A percentile compares a stretch with the other conserved stretches of the same genome.
Conservation (phyloP, 768 basidiomycete species). For the Pisolithus microcarpus region DNA sequence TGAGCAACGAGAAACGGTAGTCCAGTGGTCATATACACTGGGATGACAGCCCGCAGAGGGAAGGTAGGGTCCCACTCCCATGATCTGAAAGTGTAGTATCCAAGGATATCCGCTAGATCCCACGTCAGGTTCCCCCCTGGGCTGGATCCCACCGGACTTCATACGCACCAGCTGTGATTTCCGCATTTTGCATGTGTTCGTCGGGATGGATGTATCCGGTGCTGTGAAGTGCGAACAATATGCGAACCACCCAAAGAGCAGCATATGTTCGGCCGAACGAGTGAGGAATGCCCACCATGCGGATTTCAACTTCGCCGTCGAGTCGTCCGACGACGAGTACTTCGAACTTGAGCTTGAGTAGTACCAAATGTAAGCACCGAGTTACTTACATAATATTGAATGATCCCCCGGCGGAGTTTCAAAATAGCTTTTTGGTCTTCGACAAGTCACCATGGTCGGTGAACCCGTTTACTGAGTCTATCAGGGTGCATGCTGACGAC, state of each 20-base stretch:
- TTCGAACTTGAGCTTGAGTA: too few relatives aligned
- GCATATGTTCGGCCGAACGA: constrained; percentile 15
- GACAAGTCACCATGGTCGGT: constrained; percentile 21
- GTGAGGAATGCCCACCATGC: constrained; percentile 8
- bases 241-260: constrained; percentile 22
- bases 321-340: too few relatives aligned
- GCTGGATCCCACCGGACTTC: constrained; percentile 3
- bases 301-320: too few relatives aligned
- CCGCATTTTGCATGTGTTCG: constrained; percentile 37
- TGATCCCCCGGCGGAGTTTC: constrained; percentile 19
- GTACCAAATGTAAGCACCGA: neutral
- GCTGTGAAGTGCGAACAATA: constrained; percentile 27
- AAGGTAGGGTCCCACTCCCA: constrained; percentile 34
- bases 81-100: constrained; percentile 21
- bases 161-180: constrained; percentile 29
- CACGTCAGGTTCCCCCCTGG: constrained; percentile 13
- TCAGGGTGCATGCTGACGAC: constrained; percentile 10
- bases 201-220: constrained; percentile 37
- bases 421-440: constrained; percentile 14
- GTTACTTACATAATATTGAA: constrained; percentile 2
- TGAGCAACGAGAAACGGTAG: constrained; percentile 21
- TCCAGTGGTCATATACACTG: constrained; percentile 27
- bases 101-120: constrained; percentile 13
- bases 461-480: constrained; percentile 1
- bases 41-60: constrained; percentile 31